phyloP scores from a whole-genome alignment of 2,329 filamentous ascomycete genomes.

The Cordyceps farinosa region DNA sequence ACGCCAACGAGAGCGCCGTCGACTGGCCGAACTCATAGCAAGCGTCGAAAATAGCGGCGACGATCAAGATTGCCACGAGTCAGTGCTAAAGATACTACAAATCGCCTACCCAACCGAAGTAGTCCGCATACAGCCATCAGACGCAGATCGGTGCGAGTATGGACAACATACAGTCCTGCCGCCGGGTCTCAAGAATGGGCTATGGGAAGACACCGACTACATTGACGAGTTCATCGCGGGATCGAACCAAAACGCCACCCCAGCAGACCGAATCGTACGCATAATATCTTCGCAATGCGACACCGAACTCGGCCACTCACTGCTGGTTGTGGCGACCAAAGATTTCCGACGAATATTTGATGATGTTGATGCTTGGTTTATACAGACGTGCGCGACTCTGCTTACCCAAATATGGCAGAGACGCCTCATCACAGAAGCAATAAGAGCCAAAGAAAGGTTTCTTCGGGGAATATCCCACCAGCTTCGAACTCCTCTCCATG shows the following conservation, averaged over 20 bases:
- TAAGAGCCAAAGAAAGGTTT: constrained; percentile 42
- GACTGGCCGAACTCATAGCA: constrained; percentile 35
- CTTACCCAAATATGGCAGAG: constrained; percentile 38
- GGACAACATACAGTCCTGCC: constrained; percentile 27
- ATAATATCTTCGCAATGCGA: constrained; percentile 36
- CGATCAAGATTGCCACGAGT: neutral
- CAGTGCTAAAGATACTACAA: constrained; percentile 29
- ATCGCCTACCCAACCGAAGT: constrained; percentile 33
- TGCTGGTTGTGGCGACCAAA: constrained; percentile 37
- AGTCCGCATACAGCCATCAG: constrained; percentile 28
- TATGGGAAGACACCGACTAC: constrained; percentile 42
- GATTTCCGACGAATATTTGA: constrained; percentile 44
- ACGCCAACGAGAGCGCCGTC: constrained; percentile 38
- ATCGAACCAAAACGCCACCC: constrained; percentile 32
- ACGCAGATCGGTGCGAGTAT: constrained; percentile 27
- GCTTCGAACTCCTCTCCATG: constrained; percentile 46
- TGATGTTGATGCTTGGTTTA: constrained; percentile 44
- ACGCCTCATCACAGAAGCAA: constrained; percentile 36
- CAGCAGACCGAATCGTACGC: constrained; percentile 32
- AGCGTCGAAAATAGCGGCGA: constrained; percentile 23
- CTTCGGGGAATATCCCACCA: constrained; percentile 45
- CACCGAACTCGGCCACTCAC: constrained; percentile 28
- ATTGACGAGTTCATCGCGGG: constrained; percentile 37
- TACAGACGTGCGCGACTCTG: constrained; percentile 37
- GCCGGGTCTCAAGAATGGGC: constrained; percentile 32